Conservation (phyloP, 129 eudicot species). For the Dittrichia graveolens region DNA sequence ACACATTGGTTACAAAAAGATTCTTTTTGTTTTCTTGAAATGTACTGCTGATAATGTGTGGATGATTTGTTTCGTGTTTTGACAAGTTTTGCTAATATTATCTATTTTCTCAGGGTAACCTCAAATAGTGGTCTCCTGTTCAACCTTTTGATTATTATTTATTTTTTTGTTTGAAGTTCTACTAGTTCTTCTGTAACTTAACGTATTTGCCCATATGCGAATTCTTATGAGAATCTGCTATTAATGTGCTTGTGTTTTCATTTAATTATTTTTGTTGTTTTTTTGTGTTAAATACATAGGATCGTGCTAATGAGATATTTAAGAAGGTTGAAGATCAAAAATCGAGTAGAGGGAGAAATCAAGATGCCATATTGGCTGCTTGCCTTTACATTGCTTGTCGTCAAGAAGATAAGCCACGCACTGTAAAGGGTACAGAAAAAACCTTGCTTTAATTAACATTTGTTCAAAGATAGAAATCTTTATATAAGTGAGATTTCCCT, state of each 20-base stretch:
- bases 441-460: slow-evolving; percentile 30
- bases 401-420: slow-evolving; percentile 89
- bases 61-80: background rate
- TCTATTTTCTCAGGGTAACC: background rate
- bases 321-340: slow-evolving; percentile 96
- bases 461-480: slow-evolving; percentile 34
- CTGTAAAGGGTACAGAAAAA: slow-evolving; percentile 72
- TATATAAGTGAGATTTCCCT: slow-evolving; percentile 50
- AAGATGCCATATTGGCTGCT: slow-evolving; percentile 86
- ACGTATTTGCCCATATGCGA: background rate
- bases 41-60: background rate
- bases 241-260: background rate
- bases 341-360: slow-evolving; percentile 80
- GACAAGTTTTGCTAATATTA: background rate
- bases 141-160: background rate
- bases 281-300: slow-evolving; percentile 44
- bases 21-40: background rate
- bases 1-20: background rate
- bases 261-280: background rate
- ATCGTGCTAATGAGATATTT: slow-evolving; percentile 94
- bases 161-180: background rate
- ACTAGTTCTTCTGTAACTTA: background rate
- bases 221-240: background rate
- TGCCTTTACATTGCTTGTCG: slow-evolving; percentile 91
- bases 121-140: too few species aligned